Conservation (phyloP, 2,329 filamentous ascomycete genomes). For the Lasiodiplodia theobromae region DNA sequence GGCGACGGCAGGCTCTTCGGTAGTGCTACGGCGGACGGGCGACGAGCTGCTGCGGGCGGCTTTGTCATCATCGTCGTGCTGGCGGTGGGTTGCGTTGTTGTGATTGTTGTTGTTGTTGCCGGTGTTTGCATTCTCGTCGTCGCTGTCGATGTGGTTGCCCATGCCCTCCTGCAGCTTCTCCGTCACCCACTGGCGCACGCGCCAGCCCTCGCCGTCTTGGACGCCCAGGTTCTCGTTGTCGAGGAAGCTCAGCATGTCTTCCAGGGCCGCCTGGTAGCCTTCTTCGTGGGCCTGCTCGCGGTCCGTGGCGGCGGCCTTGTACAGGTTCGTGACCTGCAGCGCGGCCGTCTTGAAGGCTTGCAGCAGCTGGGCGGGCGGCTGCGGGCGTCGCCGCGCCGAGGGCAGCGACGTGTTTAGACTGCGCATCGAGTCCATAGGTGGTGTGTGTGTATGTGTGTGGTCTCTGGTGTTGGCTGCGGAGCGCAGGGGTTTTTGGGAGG, state of each 20-base stretch:
- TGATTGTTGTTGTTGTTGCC: constrained; percentile 56
- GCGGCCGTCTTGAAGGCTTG: constrained; percentile 92
- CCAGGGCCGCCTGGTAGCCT: constrained; percentile 92
- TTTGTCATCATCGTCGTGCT: constrained; percentile 64
- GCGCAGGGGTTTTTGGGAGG: not conserved
- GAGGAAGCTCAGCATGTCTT: constrained; percentile 85
- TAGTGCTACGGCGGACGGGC: constrained; percentile 61
- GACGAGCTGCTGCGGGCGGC: constrained; percentile 62
- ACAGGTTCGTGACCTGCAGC: constrained; percentile 92
- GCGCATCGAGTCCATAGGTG: constrained; percentile 50
- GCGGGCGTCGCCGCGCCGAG: constrained; percentile 40
- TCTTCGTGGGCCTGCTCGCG: constrained; percentile 77
- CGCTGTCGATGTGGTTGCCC: constrained; percentile 48
- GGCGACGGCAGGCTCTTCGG: constrained; percentile 19
- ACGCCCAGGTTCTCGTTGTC: constrained; percentile 82
- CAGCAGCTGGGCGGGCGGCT: constrained; percentile 64
- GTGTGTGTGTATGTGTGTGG: not conserved
- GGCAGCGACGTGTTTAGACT: constrained; percentile 51
- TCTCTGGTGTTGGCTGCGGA: not conserved
- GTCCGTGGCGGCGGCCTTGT: constrained; percentile 85
- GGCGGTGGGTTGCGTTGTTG: constrained; percentile 62
- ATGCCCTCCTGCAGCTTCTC: constrained; percentile 70
- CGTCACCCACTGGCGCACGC: constrained; percentile 70
- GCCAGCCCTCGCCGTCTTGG: constrained; percentile 78
- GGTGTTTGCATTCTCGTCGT: constrained; percentile 70